Evolutionary conservation across 441 rosid species (phyloP).

Genomic region (Pelargonium australe): DNA sequence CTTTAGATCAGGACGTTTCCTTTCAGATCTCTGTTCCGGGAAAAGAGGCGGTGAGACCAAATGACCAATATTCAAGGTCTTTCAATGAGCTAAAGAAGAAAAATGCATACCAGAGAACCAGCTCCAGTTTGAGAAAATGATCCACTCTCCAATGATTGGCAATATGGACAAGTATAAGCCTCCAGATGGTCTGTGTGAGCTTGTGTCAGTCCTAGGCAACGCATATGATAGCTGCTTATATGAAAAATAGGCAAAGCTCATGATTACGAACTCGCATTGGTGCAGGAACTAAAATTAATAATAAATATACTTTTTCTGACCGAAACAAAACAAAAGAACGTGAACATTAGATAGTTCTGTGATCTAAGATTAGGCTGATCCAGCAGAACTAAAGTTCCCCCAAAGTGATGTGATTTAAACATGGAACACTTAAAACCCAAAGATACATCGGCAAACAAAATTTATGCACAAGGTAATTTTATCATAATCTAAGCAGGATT

Average conservation of each 20-base stretch:
- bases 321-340: too few relatives aligned
- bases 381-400: too few relatives aligned
- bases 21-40: constrained; percentile 33
- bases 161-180: constrained; percentile 39
- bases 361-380: too few relatives aligned
- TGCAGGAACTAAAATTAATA: not conserved
- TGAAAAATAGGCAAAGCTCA: constrained; percentile 17
- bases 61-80: constrained; percentile 16
- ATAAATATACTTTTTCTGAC: not conserved
- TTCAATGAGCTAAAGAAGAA: constrained; percentile 1
- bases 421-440: too few relatives aligned
- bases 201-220: constrained; percentile 32
- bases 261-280: not conserved
- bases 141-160: constrained; percentile 31
- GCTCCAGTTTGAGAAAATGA: constrained; percentile 25
- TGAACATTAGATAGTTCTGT: too few relatives aligned
- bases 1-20: constrained; percentile 35
- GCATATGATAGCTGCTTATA: constrained; percentile 55
- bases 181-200: constrained; percentile 22
- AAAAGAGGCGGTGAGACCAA: constrained; percentile 15
- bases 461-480: too few relatives aligned
- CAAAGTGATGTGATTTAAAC: too few relatives aligned
- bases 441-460: too few relatives aligned
- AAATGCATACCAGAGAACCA: constrained; percentile 38
- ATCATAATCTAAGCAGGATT: too few relatives aligned